A percentile compares a stretch with the other conserved stretches of the same genome.
Evolutionary conservation across 176 grass and related monocot species (phyloP).

Genomic region (Neostapfia colusana): DNA sequence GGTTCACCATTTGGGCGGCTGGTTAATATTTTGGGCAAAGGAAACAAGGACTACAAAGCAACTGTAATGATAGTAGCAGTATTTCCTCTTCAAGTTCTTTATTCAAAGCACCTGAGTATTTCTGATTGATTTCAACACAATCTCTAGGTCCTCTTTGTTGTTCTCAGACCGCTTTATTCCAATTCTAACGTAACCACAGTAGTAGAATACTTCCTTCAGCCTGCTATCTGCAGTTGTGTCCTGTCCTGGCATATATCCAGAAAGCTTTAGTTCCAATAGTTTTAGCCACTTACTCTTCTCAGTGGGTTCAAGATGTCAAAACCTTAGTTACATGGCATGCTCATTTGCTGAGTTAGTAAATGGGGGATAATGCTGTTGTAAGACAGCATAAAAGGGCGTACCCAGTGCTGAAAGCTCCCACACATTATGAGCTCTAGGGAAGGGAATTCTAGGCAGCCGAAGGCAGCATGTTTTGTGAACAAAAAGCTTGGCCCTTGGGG

Average conservation of each 20-base stretch:
- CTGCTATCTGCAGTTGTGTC: not conserved
- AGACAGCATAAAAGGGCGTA: too few relatives aligned
- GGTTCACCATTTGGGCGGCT: not conserved
- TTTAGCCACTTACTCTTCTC: not conserved
- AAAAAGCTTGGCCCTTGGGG: too few relatives aligned
- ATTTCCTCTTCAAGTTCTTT: not conserved
- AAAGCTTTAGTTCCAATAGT: not conserved
- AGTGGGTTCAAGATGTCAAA: not conserved
- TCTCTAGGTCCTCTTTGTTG: not conserved
- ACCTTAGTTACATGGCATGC: not conserved
- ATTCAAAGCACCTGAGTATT: not conserved
- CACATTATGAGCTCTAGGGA: too few relatives aligned
- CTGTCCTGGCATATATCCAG: not conserved
- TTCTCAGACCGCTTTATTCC: not conserved
- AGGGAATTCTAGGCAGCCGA: too few relatives aligned
- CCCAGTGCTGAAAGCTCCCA: too few relatives aligned
- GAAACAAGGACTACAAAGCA: not conserved
- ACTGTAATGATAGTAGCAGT: not conserved
- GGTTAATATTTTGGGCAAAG: not conserved
- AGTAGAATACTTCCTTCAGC: not conserved
- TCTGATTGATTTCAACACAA: not conserved
- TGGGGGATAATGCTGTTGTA: not conserved
- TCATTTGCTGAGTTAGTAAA: not conserved
- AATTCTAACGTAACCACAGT: not conserved
- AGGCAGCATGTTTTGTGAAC: not conserved